These are phyloP conservation scores for Nicotiana tabacum DNA, from an alignment of 257 asterid species.

Conservation along the genomic window DNA sequence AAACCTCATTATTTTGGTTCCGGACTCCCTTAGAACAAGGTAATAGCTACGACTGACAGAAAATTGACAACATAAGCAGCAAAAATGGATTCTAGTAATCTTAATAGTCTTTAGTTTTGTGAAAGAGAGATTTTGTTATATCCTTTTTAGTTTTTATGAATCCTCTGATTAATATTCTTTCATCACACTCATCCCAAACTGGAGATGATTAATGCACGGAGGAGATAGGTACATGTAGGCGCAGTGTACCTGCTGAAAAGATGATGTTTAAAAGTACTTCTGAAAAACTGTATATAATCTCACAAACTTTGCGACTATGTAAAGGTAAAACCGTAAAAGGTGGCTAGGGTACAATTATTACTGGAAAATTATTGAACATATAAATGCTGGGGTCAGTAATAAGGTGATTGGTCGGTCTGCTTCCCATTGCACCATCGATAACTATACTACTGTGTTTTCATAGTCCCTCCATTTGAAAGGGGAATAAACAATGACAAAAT, in stretches of 20 bases:
- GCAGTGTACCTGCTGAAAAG: no score
- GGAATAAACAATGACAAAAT: background rate
- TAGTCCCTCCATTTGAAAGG: background rate
- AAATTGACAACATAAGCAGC: background rate
- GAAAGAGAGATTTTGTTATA: no score
- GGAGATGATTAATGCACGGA: no score
- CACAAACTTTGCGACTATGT: no score
- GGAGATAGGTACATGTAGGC: no score
- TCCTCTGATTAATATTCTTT: no score
- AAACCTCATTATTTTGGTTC: no score
- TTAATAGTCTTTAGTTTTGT: background rate
- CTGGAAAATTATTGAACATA: background rate
- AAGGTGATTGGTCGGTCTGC: background rate
- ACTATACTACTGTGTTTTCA: background rate
- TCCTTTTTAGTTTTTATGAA: no score
- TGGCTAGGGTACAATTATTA: background rate
- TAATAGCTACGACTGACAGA: background rate
- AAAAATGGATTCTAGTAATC: background rate
- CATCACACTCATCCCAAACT: no score
- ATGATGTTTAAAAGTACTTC: no score
- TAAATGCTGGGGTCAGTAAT: background rate
- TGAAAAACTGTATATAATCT: no score
- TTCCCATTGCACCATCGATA: background rate
- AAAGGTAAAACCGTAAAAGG: background rate
- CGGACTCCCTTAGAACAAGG: background rate